Conservation (phyloP, 2,329 filamentous ascomycete species). For the Phialocephala sp. region DNA sequence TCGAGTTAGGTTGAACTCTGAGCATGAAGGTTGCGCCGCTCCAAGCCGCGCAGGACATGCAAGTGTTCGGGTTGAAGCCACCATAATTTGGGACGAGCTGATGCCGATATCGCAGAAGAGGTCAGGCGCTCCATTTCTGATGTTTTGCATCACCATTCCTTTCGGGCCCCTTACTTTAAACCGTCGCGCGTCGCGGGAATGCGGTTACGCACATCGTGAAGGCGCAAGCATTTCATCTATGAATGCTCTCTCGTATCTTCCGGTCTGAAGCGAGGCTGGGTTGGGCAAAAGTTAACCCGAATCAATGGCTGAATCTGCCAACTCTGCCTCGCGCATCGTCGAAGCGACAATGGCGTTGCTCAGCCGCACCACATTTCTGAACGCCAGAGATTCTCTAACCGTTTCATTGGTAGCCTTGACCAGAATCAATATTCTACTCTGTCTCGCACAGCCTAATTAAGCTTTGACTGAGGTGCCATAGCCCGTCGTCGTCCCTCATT, state of each 20-base stretch:
- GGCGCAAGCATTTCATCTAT: neutral
- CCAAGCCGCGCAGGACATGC: neutral
- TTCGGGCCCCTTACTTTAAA: neutral
- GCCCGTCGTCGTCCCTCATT: neutral
- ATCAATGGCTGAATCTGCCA: neutral
- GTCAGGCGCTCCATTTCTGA: neutral
- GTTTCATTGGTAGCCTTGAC: slow-evolving; percentile 10
- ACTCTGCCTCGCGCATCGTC: neutral
- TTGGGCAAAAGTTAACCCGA: neutral
- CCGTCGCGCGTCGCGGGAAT: neutral
- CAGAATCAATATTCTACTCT: slow-evolving; percentile 12
- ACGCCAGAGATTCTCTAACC: slow-evolving; percentile 1
- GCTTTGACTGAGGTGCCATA: neutral
- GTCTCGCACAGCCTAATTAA: slow-evolving; percentile 17
- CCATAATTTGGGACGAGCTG: slow-evolving; percentile 2
- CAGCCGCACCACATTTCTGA: slow-evolving; percentile 17
- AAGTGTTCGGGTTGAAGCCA: slow-evolving; percentile 4
- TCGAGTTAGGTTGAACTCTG: neutral
- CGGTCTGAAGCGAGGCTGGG: neutral
- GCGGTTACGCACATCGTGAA: neutral
- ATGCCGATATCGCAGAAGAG: neutral
- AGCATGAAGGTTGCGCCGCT: neutral
- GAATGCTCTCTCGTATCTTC: neutral
- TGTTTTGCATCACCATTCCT: neutral
- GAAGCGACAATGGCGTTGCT: slow-evolving; percentile 7